A percentile compares a stretch with the other conserved stretches of the same genome.
These are phyloP conservation scores for Albugo candida DNA, from an alignment of 352 stramenopile species.

Conservation along the genomic window DNA sequence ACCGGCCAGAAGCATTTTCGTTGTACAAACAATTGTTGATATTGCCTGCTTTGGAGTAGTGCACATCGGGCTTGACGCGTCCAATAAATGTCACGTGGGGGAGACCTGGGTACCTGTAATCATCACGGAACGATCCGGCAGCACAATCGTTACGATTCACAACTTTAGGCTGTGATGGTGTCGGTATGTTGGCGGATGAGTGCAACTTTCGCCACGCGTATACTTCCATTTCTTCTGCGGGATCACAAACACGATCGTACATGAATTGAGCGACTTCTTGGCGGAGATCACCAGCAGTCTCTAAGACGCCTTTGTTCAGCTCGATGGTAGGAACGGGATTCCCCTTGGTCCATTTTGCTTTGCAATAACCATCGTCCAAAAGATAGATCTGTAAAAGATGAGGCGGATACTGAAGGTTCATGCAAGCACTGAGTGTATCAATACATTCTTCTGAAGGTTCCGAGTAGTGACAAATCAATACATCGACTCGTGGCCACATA, in stretches of 20 bases:
- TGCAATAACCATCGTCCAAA: slow-evolving; percentile 71
- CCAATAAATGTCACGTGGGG: slow-evolving; percentile 61
- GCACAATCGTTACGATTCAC: slow-evolving; percentile 58
- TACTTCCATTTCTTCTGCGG: slow-evolving; percentile 75
- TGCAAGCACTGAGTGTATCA: slow-evolving; percentile 70
- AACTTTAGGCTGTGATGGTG: slow-evolving; percentile 38
- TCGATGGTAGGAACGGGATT: slow-evolving; percentile 45
- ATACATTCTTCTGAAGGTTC: slow-evolving; percentile 74
- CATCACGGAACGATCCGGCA: slow-evolving; percentile 62
- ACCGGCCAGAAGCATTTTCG: slow-evolving; percentile 58
- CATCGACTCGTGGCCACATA: slow-evolving; percentile 68
- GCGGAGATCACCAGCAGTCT: slow-evolving; percentile 57
- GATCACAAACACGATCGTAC: slow-evolving; percentile 72
- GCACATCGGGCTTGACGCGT: slow-evolving; percentile 44
- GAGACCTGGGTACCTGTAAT: slow-evolving; percentile 67
- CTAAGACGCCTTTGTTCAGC: slow-evolving; percentile 56
- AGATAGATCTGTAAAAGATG: slow-evolving; percentile 76
- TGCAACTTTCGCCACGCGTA: slow-evolving; percentile 76
- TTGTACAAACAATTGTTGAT: slow-evolving; percentile 84
- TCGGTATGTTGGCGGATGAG: slow-evolving; percentile 62
- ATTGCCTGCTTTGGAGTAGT: slow-evolving; percentile 79
- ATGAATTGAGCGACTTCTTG: slow-evolving; percentile 78
- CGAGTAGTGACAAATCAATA: slow-evolving; percentile 64
- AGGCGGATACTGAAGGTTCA: slow-evolving; percentile 75
- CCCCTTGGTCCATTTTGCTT: slow-evolving; percentile 58